Conservation (phyloP, 2,329 filamentous ascomycete species). For the Venturiaceae sp. region DNA sequence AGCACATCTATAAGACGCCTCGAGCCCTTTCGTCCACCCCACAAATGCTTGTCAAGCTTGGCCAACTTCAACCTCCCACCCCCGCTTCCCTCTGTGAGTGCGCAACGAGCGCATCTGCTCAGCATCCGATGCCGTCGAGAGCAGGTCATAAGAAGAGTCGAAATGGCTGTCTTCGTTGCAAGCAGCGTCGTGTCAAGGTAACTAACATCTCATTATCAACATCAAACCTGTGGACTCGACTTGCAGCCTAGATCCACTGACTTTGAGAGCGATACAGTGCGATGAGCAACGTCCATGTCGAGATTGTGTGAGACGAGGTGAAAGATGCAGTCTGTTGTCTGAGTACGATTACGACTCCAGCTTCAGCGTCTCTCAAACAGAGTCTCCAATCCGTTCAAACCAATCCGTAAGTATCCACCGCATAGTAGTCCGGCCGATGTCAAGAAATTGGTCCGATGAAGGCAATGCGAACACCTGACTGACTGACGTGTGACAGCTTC, state of each 20-base stretch:
- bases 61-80: not conserved
- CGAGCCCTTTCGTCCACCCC: not conserved
- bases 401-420: not conserved
- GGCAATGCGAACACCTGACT: too few relatives aligned
- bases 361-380: not conserved
- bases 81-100: not conserved
- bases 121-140: constrained; percentile 1
- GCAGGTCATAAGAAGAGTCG: constrained; percentile 6
- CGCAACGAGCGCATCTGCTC: not conserved
- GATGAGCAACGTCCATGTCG: constrained; percentile 1
- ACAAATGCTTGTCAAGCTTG: not conserved
- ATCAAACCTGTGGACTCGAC: not conserved
- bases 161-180: constrained; percentile 4
- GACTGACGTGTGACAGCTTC: not conserved
- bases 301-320: not conserved
- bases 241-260: not conserved
- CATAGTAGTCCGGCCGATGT: not conserved
- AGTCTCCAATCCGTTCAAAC: not conserved
- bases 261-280: not conserved
- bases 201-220: not conserved
- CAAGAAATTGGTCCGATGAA: not conserved
- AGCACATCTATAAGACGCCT: not conserved
- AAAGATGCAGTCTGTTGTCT: constrained; percentile 1
- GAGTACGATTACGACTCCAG: not conserved
- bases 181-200: constrained; percentile 6